Conservation (phyloP, 2,329 filamentous ascomycete species). For the Xylaria sp. region DNA sequence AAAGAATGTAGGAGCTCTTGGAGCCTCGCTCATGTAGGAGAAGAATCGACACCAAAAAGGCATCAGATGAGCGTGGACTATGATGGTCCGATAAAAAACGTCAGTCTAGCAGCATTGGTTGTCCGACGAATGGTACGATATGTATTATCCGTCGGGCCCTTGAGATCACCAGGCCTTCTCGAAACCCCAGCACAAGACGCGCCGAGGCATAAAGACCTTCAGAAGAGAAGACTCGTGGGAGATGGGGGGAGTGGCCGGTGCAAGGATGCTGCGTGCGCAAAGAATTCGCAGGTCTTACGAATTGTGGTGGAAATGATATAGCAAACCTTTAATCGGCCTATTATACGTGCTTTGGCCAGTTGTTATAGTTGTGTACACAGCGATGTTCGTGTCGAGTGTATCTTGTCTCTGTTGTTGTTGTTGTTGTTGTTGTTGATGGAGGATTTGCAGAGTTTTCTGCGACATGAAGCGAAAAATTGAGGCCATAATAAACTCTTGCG, state of each 20-base stretch:
- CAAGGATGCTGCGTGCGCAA: slow-evolving; percentile 23
- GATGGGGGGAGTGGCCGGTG: slow-evolving; percentile 28
- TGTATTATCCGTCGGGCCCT: slow-evolving; percentile 19
- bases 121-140: slow-evolving; percentile 17
- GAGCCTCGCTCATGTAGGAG: slow-evolving; percentile 46
- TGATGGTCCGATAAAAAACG: slow-evolving; percentile 42
- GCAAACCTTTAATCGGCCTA: slow-evolving; percentile 8
- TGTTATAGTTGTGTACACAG: neutral
- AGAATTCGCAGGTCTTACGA: neutral
- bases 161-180: slow-evolving; percentile 29
- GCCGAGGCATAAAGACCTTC: slow-evolving; percentile 31
- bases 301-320: neutral
- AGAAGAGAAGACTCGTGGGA: slow-evolving; percentile 30
- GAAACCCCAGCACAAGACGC: slow-evolving; percentile 33
- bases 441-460: too few relatives aligned
- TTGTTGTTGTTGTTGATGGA: neutral
- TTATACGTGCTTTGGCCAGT: neutral
- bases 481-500: neutral
- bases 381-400: neutral
- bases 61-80: slow-evolving; percentile 46
- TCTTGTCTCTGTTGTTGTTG: neutral
- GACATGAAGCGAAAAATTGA: too few relatives aligned
- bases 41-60: slow-evolving; percentile 17
- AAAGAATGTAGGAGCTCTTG: slow-evolving; percentile 43
- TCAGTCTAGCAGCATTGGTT: slow-evolving; percentile 38